Percentiles rank a stretch among this genome's conserved stretches.
Conservation (phyloP, 352 stramenopile genomes). For the Globisporangium heterothallicum region DNA sequence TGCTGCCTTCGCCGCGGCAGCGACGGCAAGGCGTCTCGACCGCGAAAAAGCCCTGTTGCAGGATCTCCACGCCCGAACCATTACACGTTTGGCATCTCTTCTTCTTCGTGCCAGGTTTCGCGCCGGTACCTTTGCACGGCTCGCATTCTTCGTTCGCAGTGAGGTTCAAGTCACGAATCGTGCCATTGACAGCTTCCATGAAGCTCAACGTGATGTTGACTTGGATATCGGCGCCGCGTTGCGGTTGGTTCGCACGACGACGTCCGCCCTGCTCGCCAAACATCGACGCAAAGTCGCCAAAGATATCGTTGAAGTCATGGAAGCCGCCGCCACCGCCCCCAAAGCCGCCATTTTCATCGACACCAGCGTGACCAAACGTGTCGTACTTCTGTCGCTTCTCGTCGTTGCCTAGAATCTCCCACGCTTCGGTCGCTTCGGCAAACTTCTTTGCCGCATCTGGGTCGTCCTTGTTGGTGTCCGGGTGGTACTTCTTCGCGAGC, state of each 20-base stretch:
- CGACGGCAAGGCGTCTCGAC: slow-evolving; percentile 83
- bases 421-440: slow-evolving; percentile 89
- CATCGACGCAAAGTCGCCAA: slow-evolving; percentile 75
- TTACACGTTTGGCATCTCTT: slow-evolving; percentile 78
- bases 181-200: slow-evolving; percentile 93
- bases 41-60: slow-evolving; percentile 88
- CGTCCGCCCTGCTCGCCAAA: slow-evolving; percentile 62
- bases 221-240: slow-evolving; percentile 92
- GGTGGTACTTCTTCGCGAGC: slow-evolving; percentile 96
- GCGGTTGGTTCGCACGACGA: slow-evolving; percentile 58
- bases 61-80: slow-evolving; percentile 79
- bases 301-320: slow-evolving; percentile 89
- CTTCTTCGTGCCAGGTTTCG: slow-evolving; percentile 79
- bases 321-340: slow-evolving; percentile 47
- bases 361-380: slow-evolving; percentile 91
- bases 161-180: slow-evolving; percentile 85
- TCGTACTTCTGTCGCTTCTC: slow-evolving; percentile 94
- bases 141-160: slow-evolving; percentile 74
- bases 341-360: slow-evolving; percentile 87
- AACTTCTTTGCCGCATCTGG: slow-evolving; percentile 90
- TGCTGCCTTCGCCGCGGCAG: slow-evolving; percentile 72
- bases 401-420: slow-evolving; percentile 91
- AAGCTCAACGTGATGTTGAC: slow-evolving; percentile 92
- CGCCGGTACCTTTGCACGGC: slow-evolving; percentile 72
- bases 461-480: slow-evolving; percentile 96